Evolutionary conservation across 2,329 filamentous ascomycete genomes (phyloP).

Genomic region (Trichoderma cornu-damae): DNA sequence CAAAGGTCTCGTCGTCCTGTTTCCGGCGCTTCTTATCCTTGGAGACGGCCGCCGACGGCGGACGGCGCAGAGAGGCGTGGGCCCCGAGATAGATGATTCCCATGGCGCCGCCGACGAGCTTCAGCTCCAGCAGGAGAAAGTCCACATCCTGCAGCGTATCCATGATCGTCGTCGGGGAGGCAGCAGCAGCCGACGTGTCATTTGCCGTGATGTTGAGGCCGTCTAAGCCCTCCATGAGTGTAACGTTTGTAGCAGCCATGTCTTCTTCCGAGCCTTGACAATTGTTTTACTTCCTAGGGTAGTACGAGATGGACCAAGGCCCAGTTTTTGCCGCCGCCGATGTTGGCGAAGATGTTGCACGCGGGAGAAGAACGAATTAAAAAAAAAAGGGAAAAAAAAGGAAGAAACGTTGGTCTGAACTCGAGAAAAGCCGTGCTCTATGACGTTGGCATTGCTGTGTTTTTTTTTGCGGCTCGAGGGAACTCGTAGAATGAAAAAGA

Average conservation of each 20-base stretch:
- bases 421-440: not conserved
- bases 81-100: constrained; percentile 80
- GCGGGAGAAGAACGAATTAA: no score
- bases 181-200: constrained; percentile 18
- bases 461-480: no score
- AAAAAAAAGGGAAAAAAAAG: no score
- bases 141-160: constrained; percentile 34
- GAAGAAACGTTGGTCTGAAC: constrained; percentile 20
- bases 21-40: constrained; percentile 45
- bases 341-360: no score
- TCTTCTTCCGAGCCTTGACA: no score
- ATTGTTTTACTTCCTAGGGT: no score
- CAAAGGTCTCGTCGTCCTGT: constrained; percentile 46
- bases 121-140: constrained; percentile 43
- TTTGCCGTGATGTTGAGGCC: constrained; percentile 30
- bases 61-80: constrained; percentile 78
- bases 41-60: constrained; percentile 66
- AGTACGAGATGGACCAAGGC: no score
- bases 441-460: not conserved
- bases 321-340: no score
- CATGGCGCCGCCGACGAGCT: constrained; percentile 60
- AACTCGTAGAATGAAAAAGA: no score
- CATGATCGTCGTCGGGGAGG: constrained; percentile 29
- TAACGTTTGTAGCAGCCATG: constrained; percentile 25
- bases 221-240: constrained; percentile 26